Evolutionary conservation across 2,329 filamentous ascomycete species (phyloP).

Genomic region (Ceratocystis destructans): DNA sequence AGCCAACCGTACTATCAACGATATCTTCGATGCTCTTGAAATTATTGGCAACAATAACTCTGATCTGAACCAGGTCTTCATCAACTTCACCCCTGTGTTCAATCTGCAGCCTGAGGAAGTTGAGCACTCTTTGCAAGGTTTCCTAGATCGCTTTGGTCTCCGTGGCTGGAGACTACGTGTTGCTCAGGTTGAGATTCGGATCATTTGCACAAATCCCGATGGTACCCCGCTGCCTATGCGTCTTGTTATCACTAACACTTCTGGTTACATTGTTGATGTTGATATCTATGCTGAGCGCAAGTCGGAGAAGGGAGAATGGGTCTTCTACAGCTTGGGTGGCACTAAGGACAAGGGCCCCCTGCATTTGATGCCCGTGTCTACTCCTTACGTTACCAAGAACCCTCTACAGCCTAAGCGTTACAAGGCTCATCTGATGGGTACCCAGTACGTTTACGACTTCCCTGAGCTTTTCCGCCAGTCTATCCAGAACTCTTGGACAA

Average conservation of each 20-base stretch:
- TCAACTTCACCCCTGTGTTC: conserved; percentile 98
- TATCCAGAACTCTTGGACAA: conserved; percentile 86
- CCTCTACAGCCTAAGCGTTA: conserved; percentile 97
- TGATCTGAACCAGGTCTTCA: conserved; percentile 98
- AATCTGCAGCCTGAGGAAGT: conserved; percentile 79
- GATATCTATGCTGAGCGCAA: conserved; percentile 97
- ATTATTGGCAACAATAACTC: conserved; percentile 99
- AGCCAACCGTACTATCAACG: conserved; percentile 89
- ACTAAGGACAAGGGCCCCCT: conserved; percentile 91
- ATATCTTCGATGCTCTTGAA: conserved; percentile 93
- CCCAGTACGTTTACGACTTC: conserved; percentile 99
- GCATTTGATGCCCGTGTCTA: conserved; percentile 81
- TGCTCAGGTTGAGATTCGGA: conserved; percentile 93
- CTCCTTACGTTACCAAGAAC: conserved; percentile 95
- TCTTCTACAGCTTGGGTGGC: conserved; percentile 95
- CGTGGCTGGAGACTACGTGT: conserved; percentile 94
- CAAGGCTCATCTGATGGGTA: conserved; percentile 98
- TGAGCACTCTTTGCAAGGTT: conserved; percentile 82
- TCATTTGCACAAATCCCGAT: conserved; percentile 82
- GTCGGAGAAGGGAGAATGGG: conserved; percentile 94
- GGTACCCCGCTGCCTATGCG: conserved; percentile 81
- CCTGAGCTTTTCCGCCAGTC: conserved; percentile 97
- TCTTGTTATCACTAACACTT: conserved; percentile 96
- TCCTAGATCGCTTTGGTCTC: conserved; percentile 90
- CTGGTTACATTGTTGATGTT: conserved; percentile 92